Evolutionary conservation across 2,329 filamentous ascomycete genomes (phyloP).

Genomic region (Penicillium rolfsii): DNA sequence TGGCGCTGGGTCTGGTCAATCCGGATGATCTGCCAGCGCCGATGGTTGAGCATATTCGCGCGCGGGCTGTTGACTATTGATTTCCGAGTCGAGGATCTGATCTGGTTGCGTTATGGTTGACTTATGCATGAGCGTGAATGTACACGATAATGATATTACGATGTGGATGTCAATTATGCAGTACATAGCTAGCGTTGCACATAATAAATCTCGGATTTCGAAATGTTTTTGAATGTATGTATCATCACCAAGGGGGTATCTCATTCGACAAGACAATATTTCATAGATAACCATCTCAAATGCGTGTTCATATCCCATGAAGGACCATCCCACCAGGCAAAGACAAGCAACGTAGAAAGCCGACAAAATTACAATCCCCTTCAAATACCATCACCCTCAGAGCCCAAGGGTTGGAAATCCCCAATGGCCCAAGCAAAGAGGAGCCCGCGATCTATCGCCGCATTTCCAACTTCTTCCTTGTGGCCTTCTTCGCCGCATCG

Average conservation of each 20-base stretch:
- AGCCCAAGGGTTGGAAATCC: background rate
- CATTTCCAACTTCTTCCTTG: constrained; percentile 45
- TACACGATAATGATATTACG: constrained; percentile 20
- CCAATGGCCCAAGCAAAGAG: background rate
- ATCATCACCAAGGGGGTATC: constrained; percentile 24
- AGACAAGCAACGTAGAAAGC: background rate
- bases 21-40: constrained; percentile 73
- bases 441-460: constrained; percentile 22
- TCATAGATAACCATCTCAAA: constrained; percentile 7
- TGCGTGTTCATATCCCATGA: constrained; percentile 1
- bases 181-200: constrained; percentile 19
- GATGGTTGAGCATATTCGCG: constrained; percentile 67
- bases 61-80: constrained; percentile 64
- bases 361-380: background rate
- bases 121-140: background rate
- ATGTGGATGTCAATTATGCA: constrained; percentile 17
- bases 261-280: constrained; percentile 11
- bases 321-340: background rate
- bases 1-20: constrained; percentile 74
- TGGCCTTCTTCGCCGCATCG: constrained; percentile 62
- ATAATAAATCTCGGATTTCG: constrained; percentile 14
- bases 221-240: constrained; percentile 9
- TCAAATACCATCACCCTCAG: background rate
- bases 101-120: background rate
- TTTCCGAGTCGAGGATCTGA: constrained; percentile 1